Evolutionary conservation across 768 basidiomycete species (phyloP).

Genomic region (Suillus hirtellus): DNA sequence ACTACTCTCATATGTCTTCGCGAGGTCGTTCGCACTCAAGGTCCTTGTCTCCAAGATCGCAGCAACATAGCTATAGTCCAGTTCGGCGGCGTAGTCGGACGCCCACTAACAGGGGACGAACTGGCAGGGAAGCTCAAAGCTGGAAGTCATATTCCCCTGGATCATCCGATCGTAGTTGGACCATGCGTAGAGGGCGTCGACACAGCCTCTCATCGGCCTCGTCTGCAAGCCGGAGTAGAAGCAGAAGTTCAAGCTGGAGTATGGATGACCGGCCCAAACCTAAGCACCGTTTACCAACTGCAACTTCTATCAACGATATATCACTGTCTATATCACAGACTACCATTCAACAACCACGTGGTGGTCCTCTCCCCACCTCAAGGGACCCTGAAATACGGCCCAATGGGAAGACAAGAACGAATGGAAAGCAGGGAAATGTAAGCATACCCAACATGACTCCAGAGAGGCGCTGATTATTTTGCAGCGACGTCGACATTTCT

Average conservation of each 20-base stretch:
- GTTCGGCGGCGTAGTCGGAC: slow-evolving; percentile 46
- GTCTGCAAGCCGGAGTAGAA: slow-evolving; percentile 56
- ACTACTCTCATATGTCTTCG: slow-evolving; percentile 62
- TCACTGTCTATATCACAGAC: slow-evolving; percentile 35
- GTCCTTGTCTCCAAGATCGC: slow-evolving; percentile 57
- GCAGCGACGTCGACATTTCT: slow-evolving; percentile 21
- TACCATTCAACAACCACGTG: slow-evolving; percentile 20
- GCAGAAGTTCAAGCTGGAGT: slow-evolving; percentile 52
- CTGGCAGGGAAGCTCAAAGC: slow-evolving; percentile 25
- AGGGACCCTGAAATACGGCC: slow-evolving; percentile 27
- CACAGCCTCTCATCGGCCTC: slow-evolving; percentile 56
- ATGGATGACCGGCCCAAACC: slow-evolving; percentile 52
- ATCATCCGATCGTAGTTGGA: slow-evolving; percentile 43
- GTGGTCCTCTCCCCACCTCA: neutral
- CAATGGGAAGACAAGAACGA: slow-evolving; percentile 38
- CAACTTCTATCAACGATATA: slow-evolving; percentile 40
- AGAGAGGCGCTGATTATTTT: slow-evolving; percentile 15
- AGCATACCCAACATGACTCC: slow-evolving; percentile 15
- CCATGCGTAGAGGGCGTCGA: slow-evolving; percentile 33
- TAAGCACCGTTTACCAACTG: slow-evolving; percentile 62
- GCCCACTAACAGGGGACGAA: slow-evolving; percentile 47
- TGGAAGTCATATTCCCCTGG: slow-evolving; percentile 40
- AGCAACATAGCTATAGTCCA: slow-evolving; percentile 56
- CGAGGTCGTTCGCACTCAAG: slow-evolving; percentile 65
- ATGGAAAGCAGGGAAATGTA: slow-evolving; percentile 38